Evolutionary conservation across 148 eudicot genomes (phyloP).

Genomic region (Linanthus parryae): DNA sequence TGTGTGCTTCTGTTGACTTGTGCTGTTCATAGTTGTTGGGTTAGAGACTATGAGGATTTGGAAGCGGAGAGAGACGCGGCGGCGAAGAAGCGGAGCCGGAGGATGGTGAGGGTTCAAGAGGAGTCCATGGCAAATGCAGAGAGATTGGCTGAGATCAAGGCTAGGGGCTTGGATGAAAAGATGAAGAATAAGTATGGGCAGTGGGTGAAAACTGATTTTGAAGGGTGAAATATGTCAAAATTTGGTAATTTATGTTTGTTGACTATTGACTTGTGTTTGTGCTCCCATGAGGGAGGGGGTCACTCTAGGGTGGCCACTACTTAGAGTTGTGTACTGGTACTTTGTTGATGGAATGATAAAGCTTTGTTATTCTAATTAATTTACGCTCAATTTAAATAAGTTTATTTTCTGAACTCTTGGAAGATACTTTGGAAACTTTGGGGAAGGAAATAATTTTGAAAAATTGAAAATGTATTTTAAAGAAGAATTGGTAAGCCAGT

Average conservation of each 20-base stretch:
- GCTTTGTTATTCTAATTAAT: too few species aligned
- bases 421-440: too few species aligned
- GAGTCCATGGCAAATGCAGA: slow-evolving; percentile 36
- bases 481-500: too few species aligned
- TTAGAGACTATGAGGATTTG: slow-evolving; percentile 45
- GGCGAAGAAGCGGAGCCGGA: slow-evolving; percentile 30
- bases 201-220: slow-evolving; percentile 29
- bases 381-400: too few species aligned
- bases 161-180: slow-evolving; percentile 38
- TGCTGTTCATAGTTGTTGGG: slow-evolving; percentile 50
- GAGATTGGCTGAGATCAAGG: slow-evolving; percentile 30
- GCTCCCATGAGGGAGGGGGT: not conserved
- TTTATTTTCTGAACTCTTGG: too few species aligned
- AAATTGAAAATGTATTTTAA: too few species aligned
- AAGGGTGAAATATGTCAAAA: slow-evolving; percentile 4
- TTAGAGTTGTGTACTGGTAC: too few species aligned
- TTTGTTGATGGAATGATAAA: too few species aligned
- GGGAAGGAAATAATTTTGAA: too few species aligned
- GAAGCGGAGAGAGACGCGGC: slow-evolving; percentile 39
- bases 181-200: slow-evolving; percentile 39
- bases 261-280: not conserved
- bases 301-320: not conserved
- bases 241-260: not conserved
- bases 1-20: slow-evolving; percentile 41
- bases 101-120: slow-evolving; percentile 34